A percentile compares a stretch with the other conserved stretches of the same genome.
Evolutionary conservation across 805 yeast genomes (phyloP).

Genomic region (Komagataella mondaviorum): DNA sequence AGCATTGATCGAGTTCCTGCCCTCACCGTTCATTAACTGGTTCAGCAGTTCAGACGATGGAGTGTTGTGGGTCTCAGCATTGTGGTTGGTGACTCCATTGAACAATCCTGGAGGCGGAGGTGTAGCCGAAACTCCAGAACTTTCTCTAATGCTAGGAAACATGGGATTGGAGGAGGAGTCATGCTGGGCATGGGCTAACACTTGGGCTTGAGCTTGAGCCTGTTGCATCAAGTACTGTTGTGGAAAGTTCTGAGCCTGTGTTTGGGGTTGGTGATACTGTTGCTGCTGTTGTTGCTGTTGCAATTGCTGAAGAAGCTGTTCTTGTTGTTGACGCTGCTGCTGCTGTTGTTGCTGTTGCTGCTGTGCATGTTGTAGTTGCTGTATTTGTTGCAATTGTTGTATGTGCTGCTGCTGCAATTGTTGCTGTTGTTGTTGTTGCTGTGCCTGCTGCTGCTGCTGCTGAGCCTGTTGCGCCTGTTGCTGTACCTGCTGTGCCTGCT

Average conservation of each 20-base stretch:
- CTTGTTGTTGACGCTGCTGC: conserved; percentile 10
- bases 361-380: conserved; percentile 9
- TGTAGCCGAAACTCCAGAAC: conserved; percentile 24
- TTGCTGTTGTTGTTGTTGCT: conserved; percentile 9
- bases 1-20: background rate
- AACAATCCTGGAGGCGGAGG: conserved; percentile 72
- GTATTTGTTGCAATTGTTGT: conserved; percentile 18
- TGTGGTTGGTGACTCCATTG: conserved; percentile 6
- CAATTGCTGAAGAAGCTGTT: conserved; percentile 10
- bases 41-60: conserved; percentile 72
- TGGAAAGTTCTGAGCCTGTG: background rate
- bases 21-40: conserved; percentile 64
- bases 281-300: conserved; percentile 17
- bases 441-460: background rate
- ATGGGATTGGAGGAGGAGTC: background rate
- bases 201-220: conserved; percentile 8
- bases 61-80: conserved; percentile 18
- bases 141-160: conserved; percentile 18
- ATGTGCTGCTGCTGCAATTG: conserved; percentile 11
- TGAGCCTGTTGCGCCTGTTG: background rate
- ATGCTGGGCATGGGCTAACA: conserved; percentile 10
- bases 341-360: conserved; percentile 9
- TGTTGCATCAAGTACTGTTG: conserved; percentile 4
- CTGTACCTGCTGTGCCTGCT: background rate
- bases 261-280: conserved; percentile 17